A percentile compares a stretch with the other conserved stretches of the same genome.
Evolutionary conservation across 441 rosid genomes (phyloP).

Genomic region (Aquilaria agallochum): DNA sequence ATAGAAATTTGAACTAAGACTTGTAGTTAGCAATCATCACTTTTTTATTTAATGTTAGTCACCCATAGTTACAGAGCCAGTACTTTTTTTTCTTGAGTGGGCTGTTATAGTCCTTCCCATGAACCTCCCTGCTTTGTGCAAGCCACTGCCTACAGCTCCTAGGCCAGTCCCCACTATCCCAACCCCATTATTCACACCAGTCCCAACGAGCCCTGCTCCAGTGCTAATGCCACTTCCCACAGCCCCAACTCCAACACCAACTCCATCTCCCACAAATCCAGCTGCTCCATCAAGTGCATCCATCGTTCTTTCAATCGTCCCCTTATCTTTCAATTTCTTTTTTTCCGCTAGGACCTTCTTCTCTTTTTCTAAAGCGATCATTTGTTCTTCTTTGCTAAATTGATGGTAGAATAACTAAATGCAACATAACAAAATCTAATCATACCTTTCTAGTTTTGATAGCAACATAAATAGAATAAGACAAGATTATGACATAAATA

Average conservation of each 20-base stretch:
- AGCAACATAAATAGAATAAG: neutral
- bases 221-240: constrained; percentile 29
- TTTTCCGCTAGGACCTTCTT: constrained; percentile 74
- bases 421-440: no score
- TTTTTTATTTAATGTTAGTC: no score
- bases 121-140: constrained; percentile 86
- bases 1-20: no score
- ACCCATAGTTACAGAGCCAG: constrained; percentile 1
- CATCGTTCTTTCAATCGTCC: constrained; percentile 87
- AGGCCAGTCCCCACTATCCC: constrained; percentile 40
- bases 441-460: neutral
- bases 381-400: constrained; percentile 79
- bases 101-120: constrained; percentile 91
- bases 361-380: constrained; percentile 81
- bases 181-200: constrained; percentile 34
- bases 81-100: constrained; percentile 65
- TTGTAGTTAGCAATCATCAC: no score
- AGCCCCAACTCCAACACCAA: constrained; percentile 31
- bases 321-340: constrained; percentile 87
- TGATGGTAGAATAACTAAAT: constrained; percentile 67
- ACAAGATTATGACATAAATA: neutral
- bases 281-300: constrained; percentile 83
- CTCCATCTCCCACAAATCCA: constrained; percentile 9
- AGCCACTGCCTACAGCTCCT: constrained; percentile 60
- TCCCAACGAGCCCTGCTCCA: constrained; percentile 11